Conservation (phyloP, 495 filamentous ascomycete genomes). For the Aspergillus saccharolyticus region DNA sequence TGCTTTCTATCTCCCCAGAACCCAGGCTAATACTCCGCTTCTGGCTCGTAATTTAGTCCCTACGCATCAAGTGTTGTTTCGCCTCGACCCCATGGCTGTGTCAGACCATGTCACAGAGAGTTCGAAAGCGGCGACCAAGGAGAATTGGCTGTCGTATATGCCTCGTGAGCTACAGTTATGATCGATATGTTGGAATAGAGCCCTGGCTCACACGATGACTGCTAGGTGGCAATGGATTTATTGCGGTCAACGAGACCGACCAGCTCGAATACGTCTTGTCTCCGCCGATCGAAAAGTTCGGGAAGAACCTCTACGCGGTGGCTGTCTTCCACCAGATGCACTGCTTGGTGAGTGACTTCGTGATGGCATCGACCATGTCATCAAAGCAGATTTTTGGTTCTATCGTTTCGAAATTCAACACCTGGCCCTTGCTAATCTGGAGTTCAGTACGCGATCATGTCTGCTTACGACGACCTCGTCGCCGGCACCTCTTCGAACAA, state of each 20-base stretch:
- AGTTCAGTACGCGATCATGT: slow-evolving; percentile 1
- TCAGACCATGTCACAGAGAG: not conserved
- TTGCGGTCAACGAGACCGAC: not conserved
- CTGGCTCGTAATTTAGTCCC: not conserved
- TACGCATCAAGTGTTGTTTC: not conserved
- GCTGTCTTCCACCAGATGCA: slow-evolving; percentile 3
- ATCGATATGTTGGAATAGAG: not conserved
- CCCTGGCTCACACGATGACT: not conserved
- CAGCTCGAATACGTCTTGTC: not conserved
- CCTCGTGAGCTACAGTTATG: not conserved
- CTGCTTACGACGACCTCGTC: not conserved
- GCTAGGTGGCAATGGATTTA: not conserved
- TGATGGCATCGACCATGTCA: too few relatives aligned
- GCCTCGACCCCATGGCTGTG: not conserved
- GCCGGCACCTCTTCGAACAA: not conserved
- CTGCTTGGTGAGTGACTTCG: not conserved
- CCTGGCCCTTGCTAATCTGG: too few relatives aligned
- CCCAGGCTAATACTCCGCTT: not conserved
- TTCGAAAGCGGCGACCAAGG: not conserved
- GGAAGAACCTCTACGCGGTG: not conserved
- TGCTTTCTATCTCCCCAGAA: not conserved
- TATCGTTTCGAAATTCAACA: too few relatives aligned
- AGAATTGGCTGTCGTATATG: slow-evolving; percentile 3
- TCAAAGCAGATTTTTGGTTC: too few relatives aligned
- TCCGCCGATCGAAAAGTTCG: not conserved